Conservation (phyloP, 495 filamentous ascomycete genomes). For the Hypoxylon cercidicola region DNA sequence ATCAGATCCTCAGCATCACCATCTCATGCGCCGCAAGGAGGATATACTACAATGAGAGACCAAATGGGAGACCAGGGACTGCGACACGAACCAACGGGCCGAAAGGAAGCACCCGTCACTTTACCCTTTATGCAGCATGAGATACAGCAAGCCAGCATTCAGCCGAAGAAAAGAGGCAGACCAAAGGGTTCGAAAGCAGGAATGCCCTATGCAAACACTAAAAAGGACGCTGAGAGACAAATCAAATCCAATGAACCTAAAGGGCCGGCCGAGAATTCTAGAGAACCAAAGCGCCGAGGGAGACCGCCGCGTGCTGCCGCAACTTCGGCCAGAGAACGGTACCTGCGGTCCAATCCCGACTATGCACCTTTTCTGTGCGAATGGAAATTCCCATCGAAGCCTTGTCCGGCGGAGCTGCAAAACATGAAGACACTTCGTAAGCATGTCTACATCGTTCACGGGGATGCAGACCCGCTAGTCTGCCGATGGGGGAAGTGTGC, state of each 20-base stretch:
- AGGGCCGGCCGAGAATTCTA: conserved; percentile 5
- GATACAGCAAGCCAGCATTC: conserved; percentile 7
- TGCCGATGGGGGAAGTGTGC: conserved; percentile 54
- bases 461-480: conserved; percentile 35
- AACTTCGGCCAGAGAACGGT: conserved; percentile 34
- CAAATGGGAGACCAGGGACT: neutral
- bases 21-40: conserved; percentile 11
- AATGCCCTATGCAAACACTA: conserved; percentile 23
- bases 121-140: conserved; percentile 2
- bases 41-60: neutral
- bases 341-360: conserved; percentile 37
- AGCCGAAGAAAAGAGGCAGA: conserved; percentile 42
- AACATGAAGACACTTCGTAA: conserved; percentile 75
- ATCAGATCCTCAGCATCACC: conserved; percentile 38
- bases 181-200: conserved; percentile 43
- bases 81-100: conserved; percentile 1
- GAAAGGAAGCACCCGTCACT: neutral
- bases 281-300: conserved; percentile 40
- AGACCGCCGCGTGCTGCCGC: conserved; percentile 33
- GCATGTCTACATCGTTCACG: conserved; percentile 71
- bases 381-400: conserved; percentile 34
- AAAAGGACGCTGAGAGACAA: conserved; percentile 7
- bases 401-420: conserved; percentile 77
- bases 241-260: conserved; percentile 12
- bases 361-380: conserved; percentile 53